Percentiles rank a stretch among this genome's conserved stretches.
Conservation (phyloP, 1,139 yeast species). For the Geotrichum australiense region DNA sequence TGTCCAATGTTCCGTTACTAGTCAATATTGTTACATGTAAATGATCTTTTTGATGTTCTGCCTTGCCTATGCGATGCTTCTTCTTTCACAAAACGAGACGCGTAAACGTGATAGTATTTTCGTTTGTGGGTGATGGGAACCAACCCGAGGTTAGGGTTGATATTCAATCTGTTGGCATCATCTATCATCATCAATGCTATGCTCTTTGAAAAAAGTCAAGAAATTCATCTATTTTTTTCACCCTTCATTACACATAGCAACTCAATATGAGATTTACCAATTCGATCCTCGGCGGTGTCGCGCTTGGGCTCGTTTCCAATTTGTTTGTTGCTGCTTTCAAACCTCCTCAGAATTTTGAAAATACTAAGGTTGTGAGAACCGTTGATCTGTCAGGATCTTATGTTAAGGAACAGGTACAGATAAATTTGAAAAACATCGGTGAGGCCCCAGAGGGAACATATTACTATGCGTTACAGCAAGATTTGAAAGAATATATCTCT, state of each 20-base stretch:
- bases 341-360: slow-evolving; percentile 26
- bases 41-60: too few species aligned
- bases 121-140: neutral
- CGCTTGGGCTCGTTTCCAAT: too few species aligned
- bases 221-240: neutral
- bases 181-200: too few species aligned
- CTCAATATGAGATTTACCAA: slow-evolving; percentile 8
- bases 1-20: neutral
- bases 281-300: too few species aligned
- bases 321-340: slow-evolving; percentile 14
- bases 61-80: too few species aligned
- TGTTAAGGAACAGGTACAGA: slow-evolving; percentile 51
- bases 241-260: neutral
- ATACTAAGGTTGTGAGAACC: slow-evolving; percentile 28
- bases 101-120: neutral
- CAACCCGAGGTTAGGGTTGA: too few species aligned
- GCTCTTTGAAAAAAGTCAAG: too few species aligned
- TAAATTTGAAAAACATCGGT: slow-evolving; percentile 56
- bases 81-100: too few species aligned
- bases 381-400: slow-evolving; percentile 65
- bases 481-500: slow-evolving; percentile 43
- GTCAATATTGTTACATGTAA: too few species aligned
- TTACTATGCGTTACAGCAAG: slow-evolving; percentile 45
- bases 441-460: slow-evolving; percentile 49
- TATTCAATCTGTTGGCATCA: too few species aligned